Evolutionary conservation across 2,329 filamentous ascomycete genomes (phyloP).

Genomic region (Penicillium sp.): DNA sequence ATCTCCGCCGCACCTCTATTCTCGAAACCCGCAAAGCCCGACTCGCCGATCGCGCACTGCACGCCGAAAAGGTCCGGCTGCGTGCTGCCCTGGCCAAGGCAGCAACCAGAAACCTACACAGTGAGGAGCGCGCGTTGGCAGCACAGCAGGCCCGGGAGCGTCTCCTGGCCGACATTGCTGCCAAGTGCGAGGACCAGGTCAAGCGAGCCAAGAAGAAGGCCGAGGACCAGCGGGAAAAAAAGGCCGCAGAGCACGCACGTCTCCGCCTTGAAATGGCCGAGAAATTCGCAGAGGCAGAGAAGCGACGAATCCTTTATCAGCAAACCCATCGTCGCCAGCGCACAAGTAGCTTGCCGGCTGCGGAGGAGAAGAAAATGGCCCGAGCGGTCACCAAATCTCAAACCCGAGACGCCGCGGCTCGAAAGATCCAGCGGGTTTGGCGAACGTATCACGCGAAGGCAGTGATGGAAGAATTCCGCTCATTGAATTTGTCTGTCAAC

Average conservation of each 20-base stretch:
- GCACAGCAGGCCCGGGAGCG: conserved; percentile 67
- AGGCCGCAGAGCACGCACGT: conserved; percentile 63
- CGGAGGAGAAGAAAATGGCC: conserved; percentile 49
- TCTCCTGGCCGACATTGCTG: conserved; percentile 65
- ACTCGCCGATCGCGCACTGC: conserved; percentile 65
- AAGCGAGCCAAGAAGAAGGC: conserved; percentile 67
- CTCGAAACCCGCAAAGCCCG: conserved; percentile 67
- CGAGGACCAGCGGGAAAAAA: conserved; percentile 66
- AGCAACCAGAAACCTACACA: conserved; percentile 58
- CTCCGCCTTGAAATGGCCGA: conserved; percentile 66
- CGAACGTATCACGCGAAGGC: conserved; percentile 53
- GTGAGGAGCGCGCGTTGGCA: conserved; percentile 65
- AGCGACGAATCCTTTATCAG: conserved; percentile 55
- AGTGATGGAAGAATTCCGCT: conserved; percentile 55
- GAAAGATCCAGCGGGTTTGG: conserved; percentile 63
- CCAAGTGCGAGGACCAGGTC: conserved; percentile 68
- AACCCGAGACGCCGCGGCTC: conserved; percentile 57
- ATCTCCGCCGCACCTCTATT: conserved; percentile 67
- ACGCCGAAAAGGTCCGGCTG: conserved; percentile 67
- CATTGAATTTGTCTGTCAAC: conserved; percentile 57
- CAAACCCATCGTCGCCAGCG: conserved; percentile 55
- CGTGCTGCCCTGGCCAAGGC: conserved; percentile 66
- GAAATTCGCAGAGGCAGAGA: conserved; percentile 66
- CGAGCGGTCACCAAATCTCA: conserved; percentile 43
- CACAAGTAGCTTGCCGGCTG: conserved; percentile 54